Percentiles rank a stretch among this genome's conserved stretches.
Conservation (phyloP, 371 early-diverging fungal genomes). For the Mucor ambiguus region DNA sequence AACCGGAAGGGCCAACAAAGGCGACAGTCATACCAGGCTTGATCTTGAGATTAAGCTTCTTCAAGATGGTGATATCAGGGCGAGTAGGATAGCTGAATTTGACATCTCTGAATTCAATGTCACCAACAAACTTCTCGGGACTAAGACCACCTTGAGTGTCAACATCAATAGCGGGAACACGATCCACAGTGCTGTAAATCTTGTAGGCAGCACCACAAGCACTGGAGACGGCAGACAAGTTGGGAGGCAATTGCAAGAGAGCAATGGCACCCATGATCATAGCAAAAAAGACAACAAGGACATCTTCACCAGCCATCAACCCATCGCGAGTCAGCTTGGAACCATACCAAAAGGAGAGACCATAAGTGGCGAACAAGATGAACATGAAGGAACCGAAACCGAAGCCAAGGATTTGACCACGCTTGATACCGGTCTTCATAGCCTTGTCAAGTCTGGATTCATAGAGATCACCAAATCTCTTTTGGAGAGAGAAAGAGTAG, state of each 20-base stretch:
- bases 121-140: constrained; percentile 56
- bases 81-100: constrained; percentile 78
- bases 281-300: constrained; percentile 73
- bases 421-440: constrained; percentile 55
- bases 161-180: constrained; percentile 68
- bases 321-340: constrained; percentile 53
- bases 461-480: constrained; percentile 70
- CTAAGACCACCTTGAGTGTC: constrained; percentile 53
- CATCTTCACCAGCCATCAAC: constrained; percentile 48
- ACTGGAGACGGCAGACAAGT: constrained; percentile 49
- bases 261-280: constrained; percentile 66
- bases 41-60: constrained; percentile 61
- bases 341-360: constrained; percentile 85
- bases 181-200: constrained; percentile 81
- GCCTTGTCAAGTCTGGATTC: constrained; percentile 56
- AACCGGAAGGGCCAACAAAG: constrained; percentile 44
- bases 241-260: constrained; percentile 57
- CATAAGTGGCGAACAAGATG: constrained; percentile 66
- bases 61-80: constrained; percentile 70
- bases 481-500: constrained; percentile 80
- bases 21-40: constrained; percentile 79
- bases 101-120: constrained; percentile 74
- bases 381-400: constrained; percentile 70
- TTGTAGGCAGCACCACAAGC: constrained; percentile 70
- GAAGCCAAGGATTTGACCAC: constrained; percentile 53